phyloP scores from a whole-genome alignment of 2,329 filamentous ascomycete genomes.

The Magnaporthiopsis rhizophila region DNA sequence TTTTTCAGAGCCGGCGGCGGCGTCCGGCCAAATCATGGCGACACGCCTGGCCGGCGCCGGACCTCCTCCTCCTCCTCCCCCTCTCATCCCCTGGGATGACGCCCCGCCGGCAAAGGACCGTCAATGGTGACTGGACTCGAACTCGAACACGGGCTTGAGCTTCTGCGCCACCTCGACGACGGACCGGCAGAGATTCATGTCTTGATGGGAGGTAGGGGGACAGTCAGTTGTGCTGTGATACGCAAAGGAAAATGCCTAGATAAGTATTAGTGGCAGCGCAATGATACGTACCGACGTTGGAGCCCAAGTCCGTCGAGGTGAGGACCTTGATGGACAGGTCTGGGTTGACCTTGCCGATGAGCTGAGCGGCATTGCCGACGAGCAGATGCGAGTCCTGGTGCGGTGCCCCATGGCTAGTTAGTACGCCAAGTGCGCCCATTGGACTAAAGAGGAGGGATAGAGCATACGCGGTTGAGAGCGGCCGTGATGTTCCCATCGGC shows the following conservation, averaged over 20 bases:
- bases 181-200: constrained; percentile 17
- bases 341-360: constrained; percentile 72
- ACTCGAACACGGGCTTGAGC: constrained; percentile 10
- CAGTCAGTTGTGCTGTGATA: neutral
- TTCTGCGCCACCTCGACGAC: constrained; percentile 12
- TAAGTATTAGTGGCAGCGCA: neutral
- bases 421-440: neutral
- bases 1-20: constrained; percentile 9
- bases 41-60: constrained; percentile 18
- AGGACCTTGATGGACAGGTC: constrained; percentile 67
- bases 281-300: constrained; percentile 53
- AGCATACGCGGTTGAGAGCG: constrained; percentile 60
- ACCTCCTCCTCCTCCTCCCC: neutral
- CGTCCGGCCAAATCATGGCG: constrained; percentile 31
- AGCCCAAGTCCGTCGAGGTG: constrained; percentile 61
- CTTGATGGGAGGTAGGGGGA: neutral
- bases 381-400: constrained; percentile 61
- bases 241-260: neutral
- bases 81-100: neutral
- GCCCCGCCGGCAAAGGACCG: constrained; percentile 17
- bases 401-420: neutral
- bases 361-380: constrained; percentile 62
- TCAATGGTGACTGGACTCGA: constrained; percentile 18
- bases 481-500: constrained; percentile 70
- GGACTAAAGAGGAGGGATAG: constrained; percentile 2